These are phyloP conservation scores for Leccinum subtestaceum DNA, from an alignment of 768 basidiomycete genomes.

Conservation along the genomic window DNA sequence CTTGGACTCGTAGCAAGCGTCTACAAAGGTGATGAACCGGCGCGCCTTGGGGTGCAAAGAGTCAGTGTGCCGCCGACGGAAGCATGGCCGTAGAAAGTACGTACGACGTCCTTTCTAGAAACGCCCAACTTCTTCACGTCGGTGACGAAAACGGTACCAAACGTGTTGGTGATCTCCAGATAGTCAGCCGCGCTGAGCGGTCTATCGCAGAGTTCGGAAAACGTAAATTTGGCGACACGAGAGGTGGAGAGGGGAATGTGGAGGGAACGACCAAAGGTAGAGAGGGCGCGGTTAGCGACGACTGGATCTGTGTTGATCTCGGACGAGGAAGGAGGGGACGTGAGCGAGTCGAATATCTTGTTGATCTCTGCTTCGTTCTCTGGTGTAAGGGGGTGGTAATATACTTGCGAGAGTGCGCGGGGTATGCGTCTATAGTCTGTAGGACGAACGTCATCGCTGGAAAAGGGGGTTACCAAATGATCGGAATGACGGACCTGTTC, in stretches of 20 bases:
- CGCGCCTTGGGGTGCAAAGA: slow-evolving; percentile 55
- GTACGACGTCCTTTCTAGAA: slow-evolving; percentile 81
- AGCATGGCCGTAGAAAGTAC: background rate
- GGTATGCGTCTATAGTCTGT: slow-evolving; percentile 94
- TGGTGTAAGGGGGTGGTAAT: slow-evolving; percentile 75
- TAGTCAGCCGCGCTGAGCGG: slow-evolving; percentile 96
- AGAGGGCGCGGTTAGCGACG: slow-evolving; percentile 58
- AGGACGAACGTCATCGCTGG: background rate
- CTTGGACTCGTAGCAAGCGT: slow-evolving; percentile 94
- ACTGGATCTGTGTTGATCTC: slow-evolving; percentile 43
- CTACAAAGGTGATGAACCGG: slow-evolving; percentile 96
- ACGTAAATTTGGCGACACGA: slow-evolving; percentile 81
- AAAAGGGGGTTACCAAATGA: background rate
- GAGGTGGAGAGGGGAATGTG: slow-evolving; percentile 76
- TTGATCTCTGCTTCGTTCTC: slow-evolving; percentile 67
- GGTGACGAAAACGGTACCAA: slow-evolving; percentile 82
- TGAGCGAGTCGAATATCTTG: slow-evolving; percentile 79
- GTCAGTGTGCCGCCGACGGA: background rate
- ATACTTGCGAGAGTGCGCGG: slow-evolving; percentile 89
- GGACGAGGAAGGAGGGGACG: slow-evolving; percentile 44
- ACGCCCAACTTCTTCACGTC: slow-evolving; percentile 89
- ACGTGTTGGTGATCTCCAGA: slow-evolving; percentile 85
- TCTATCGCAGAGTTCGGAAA: slow-evolving; percentile 81
- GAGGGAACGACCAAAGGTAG: slow-evolving; percentile 89
- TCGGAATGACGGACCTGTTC: slow-evolving; percentile 59